A percentile compares a stretch with the other conserved stretches of the same genome.
Evolutionary conservation across 345 rosid species (phyloP).

Genomic region (Hibiscus syriacus): DNA sequence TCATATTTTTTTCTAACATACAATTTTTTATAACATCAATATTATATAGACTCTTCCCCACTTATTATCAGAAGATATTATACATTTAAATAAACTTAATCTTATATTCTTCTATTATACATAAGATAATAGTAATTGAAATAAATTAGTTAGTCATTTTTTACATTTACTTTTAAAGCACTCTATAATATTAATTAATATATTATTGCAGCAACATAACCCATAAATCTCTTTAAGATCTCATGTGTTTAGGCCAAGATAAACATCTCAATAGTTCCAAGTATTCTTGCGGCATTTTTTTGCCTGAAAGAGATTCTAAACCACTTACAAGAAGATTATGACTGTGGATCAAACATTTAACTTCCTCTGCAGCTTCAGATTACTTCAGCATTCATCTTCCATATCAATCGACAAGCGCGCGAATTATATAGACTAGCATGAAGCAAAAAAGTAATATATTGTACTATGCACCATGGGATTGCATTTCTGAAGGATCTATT

Average conservation of each 20-base stretch:
- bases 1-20: no score
- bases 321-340: not conserved
- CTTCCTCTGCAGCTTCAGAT: not conserved
- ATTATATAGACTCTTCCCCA: no score
- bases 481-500: slow-evolving; percentile 54
- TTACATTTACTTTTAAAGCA: no score
- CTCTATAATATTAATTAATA: no score
- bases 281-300: not conserved
- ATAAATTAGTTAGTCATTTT: no score
- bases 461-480: slow-evolving; percentile 4
- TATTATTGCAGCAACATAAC: not conserved
- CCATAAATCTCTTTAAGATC: not conserved
- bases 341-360: not conserved
- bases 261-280: not conserved
- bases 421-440: not conserved
- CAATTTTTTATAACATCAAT: no score
- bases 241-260: not conserved
- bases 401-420: not conserved
- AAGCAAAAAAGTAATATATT: not conserved
- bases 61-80: no score
- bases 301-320: not conserved
- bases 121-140: no score
- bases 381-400: not conserved
- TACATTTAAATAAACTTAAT: no score
- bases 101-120: no score